phyloP scores from a whole-genome alignment of 352 stramenopile genomes.

The Phytophthora pisi region DNA sequence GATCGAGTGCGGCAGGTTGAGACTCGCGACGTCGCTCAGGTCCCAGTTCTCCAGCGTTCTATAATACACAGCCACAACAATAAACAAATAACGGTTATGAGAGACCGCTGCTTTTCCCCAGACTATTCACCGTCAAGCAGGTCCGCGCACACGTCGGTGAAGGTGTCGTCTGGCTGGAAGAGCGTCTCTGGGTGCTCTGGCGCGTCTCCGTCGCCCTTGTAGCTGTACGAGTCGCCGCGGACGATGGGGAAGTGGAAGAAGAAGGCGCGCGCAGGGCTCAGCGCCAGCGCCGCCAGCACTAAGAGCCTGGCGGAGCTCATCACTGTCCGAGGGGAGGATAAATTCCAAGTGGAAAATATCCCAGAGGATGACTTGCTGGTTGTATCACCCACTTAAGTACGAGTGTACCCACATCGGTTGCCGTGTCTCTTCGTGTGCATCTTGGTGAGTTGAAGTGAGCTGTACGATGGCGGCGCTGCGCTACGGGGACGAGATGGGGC shows the following conservation, averaged over 20 bases:
- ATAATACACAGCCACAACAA: conserved; percentile 11
- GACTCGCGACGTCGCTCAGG: conserved; percentile 38
- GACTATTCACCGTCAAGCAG: background rate
- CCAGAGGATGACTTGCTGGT: background rate
- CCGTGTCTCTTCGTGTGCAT: background rate
- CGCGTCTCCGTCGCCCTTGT: conserved; percentile 52
- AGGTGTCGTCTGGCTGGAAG: conserved; percentile 55
- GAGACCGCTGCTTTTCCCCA: background rate
- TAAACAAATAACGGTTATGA: background rate
- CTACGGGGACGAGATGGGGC: conserved; percentile 21
- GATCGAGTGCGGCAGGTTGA: conserved; percentile 58
- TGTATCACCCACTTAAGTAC: conserved; percentile 13
- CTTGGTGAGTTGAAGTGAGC: conserved; percentile 21
- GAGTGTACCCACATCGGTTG: conserved; percentile 1
- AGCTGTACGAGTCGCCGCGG: conserved; percentile 57
- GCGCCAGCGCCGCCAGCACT: conserved; percentile 13
- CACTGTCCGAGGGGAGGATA: background rate
- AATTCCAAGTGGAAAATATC: background rate
- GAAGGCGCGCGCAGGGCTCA: conserved; percentile 26
- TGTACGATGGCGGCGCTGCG: conserved; percentile 3
- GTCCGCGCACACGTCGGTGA: conserved; percentile 51
- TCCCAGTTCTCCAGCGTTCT: conserved; percentile 70
- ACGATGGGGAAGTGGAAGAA: conserved; percentile 53
- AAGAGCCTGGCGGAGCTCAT: conserved; percentile 9
- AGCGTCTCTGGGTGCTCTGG: conserved; percentile 45